A percentile compares a stretch with the other conserved stretches of the same genome.
phyloP scores from a whole-genome alignment of 805 yeast genomes.

The Metschnikowia lunata region DNA sequence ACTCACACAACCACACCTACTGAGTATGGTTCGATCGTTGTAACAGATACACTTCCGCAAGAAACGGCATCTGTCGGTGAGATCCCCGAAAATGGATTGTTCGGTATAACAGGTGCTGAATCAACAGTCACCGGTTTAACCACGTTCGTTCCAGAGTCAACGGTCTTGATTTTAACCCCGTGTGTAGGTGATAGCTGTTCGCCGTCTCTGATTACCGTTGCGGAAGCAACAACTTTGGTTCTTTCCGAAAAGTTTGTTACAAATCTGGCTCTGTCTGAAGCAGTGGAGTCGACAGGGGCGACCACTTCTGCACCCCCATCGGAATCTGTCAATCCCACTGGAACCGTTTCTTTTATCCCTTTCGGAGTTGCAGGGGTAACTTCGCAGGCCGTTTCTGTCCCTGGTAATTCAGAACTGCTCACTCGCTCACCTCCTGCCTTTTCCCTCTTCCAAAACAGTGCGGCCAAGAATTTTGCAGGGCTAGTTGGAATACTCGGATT shows the following conservation, averaged over 20 bases:
- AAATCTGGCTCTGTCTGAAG: background rate
- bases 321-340: background rate
- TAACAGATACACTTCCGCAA: no score
- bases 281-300: background rate
- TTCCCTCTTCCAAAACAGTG: conserved; percentile 22
- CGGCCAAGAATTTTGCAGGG: conserved; percentile 30
- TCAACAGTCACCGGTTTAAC: conserved; percentile 31
- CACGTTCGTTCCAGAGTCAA: conserved; percentile 36
- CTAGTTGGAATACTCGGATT: conserved; percentile 11
- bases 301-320: conserved; percentile 1
- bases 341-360: background rate
- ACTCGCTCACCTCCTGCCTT: conserved; percentile 3
- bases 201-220: conserved; percentile 24
- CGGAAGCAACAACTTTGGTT: conserved; percentile 29
- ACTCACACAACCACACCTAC: conserved; percentile 23
- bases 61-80: no score
- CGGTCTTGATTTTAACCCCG: conserved; percentile 30
- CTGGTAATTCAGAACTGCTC: background rate
- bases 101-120: conserved; percentile 17
- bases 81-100: no score
- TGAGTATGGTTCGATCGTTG: no score
- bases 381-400: background rate
- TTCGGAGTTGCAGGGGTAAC: background rate
- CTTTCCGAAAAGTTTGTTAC: conserved; percentile 21
- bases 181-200: conserved; percentile 26